Conservation (phyloP, 768 basidiomycete genomes). For the Boletus rubropictus region DNA sequence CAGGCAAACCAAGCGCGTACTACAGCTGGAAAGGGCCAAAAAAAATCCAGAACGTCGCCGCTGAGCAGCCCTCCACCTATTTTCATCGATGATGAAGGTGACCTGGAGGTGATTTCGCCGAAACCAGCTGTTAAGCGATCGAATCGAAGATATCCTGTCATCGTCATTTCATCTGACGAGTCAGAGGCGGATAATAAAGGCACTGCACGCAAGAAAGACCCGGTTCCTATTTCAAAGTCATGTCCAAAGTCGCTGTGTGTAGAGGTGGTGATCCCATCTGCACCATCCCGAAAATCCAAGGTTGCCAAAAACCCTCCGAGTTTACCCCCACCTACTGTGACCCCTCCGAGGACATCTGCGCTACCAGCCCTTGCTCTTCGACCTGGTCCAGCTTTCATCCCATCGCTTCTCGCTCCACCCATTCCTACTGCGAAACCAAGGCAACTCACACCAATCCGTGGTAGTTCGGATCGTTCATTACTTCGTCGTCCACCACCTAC, state of each 20-base stretch:
- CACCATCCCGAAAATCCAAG: constrained; percentile 20
- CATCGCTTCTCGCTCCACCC: constrained; percentile 5
- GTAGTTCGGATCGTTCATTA: constrained; percentile 30
- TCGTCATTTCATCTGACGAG: constrained; percentile 44
- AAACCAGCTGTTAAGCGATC: constrained; percentile 9
- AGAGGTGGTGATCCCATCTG: constrained; percentile 41
- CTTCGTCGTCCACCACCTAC: constrained; percentile 44
- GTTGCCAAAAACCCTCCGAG: constrained; percentile 12
- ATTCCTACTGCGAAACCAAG: constrained; percentile 40
- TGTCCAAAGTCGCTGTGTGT: constrained; percentile 21
- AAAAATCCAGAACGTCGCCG: not conserved
- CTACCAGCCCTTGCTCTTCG: not conserved
- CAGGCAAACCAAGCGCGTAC: constrained; percentile 35
- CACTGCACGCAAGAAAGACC: constrained; percentile 1
- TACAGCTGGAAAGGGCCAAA: constrained; percentile 9
- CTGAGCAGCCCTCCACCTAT: constrained; percentile 11
- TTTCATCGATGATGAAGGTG: constrained; percentile 26
- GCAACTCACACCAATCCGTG: constrained; percentile 64
- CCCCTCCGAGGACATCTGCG: constrained; percentile 3
- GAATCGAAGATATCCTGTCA: constrained; percentile 14
- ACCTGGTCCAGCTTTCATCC: not conserved
- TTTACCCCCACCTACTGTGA: not conserved
- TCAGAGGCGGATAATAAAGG: constrained; percentile 34
- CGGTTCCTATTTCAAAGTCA: constrained; percentile 9
- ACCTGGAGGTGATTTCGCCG: constrained; percentile 24